phyloP scores from a whole-genome alignment of 495 filamentous ascomycete species.

The Hyphodiscus hymeniophilus region DNA sequence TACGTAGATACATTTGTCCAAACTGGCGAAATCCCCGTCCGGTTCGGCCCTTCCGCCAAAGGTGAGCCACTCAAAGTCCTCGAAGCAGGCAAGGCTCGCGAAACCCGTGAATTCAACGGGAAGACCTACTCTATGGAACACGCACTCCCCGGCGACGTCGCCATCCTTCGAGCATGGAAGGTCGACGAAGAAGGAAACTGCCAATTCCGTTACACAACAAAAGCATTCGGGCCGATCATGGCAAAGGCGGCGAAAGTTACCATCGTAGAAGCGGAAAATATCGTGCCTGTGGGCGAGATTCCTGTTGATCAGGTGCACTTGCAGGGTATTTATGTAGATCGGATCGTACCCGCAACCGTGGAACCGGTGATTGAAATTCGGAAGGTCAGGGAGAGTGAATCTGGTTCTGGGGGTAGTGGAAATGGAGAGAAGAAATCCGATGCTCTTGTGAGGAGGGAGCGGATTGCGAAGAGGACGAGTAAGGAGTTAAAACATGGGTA shows the following conservation, averaged over 20 bases:
- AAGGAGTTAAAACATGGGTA: conserved; percentile 56
- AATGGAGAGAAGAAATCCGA: conserved; percentile 22
- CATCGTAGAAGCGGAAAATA: conserved; percentile 63
- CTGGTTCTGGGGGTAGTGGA: conserved; percentile 19
- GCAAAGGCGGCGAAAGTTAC: conserved; percentile 54
- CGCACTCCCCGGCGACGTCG: conserved; percentile 54
- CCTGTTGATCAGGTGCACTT: conserved; percentile 50
- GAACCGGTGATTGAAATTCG: conserved; percentile 48
- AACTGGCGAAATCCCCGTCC: conserved; percentile 49
- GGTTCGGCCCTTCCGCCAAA: conserved; percentile 39
- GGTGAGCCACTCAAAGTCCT: conserved; percentile 28
- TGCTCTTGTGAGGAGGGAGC: conserved; percentile 37
- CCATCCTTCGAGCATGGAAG: conserved; percentile 55
- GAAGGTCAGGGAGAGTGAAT: conserved; percentile 31
- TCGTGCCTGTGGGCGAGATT: conserved; percentile 51
- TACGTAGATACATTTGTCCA: conserved; percentile 55
- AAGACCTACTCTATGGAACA: conserved; percentile 54
- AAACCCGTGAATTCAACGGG: conserved; percentile 52
- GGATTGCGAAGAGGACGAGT: conserved; percentile 51
- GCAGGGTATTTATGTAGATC: conserved; percentile 55
- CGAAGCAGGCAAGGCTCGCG: conserved; percentile 44
- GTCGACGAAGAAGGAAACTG: conserved; percentile 58
- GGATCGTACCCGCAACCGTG: conserved; percentile 50
- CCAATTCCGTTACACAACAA: conserved; percentile 56
- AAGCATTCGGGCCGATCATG: conserved; percentile 49